These are phyloP conservation scores for Acanthamoeba rhysodes DNA, from an alignment of 208 protist species.

Conservation along the genomic window DNA sequence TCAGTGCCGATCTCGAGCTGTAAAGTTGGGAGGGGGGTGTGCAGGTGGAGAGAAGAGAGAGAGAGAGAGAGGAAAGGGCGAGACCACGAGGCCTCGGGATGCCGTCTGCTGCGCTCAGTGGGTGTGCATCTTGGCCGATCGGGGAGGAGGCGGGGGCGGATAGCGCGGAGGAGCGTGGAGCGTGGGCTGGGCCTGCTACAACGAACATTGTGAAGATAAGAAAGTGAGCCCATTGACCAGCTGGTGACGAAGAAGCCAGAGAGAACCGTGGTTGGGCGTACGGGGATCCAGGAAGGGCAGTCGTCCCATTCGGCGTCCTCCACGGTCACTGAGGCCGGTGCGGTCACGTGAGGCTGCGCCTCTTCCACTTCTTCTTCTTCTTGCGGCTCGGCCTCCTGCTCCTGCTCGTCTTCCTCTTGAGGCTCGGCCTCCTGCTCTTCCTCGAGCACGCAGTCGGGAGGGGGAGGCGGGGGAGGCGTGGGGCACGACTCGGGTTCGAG, in stretches of 20 bases:
- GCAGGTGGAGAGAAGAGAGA: background rate
- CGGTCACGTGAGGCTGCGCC: background rate
- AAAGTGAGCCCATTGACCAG: background rate
- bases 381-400: background rate
- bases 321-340: background rate
- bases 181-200: conserved; percentile 17
- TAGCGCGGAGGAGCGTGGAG: background rate
- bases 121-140: background rate
- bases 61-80: background rate
- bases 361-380: background rate
- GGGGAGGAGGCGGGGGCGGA: background rate
- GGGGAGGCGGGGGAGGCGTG: background rate
- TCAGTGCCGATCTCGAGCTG: background rate
- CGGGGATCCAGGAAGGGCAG: conserved; percentile 19
- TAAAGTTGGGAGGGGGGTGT: background rate
- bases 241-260: background rate
- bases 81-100: background rate
- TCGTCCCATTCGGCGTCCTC: conserved; percentile 13
- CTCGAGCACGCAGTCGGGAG: background rate
- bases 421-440: background rate
- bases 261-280: background rate
- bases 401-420: background rate
- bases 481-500: background rate
- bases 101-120: background rate
- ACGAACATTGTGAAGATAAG: background rate